Evolutionary conservation across 345 rosid genomes (phyloP), one percentile per base, ranked within the genome.

Genomic region (Eucalyptus regnans): DNA sequence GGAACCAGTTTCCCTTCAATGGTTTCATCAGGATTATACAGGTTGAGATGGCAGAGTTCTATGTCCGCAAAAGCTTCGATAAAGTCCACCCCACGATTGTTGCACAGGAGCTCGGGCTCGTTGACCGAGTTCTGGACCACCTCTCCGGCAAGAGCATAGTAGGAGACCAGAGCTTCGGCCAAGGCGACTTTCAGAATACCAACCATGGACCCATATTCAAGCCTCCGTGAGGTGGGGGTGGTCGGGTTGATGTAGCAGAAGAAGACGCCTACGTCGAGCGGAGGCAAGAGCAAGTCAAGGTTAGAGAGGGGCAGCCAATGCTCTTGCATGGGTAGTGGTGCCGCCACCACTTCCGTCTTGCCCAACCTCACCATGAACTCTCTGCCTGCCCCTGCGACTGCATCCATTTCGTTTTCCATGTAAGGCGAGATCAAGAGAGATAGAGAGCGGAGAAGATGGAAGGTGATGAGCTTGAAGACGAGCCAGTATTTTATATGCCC

Each of bases 271-370:
- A 96, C 94, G 33, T 95, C 89, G 22, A 96, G 4, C 1, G 96
- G 95, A 87, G 99, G 99, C 50, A 97, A 92, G 52, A 96, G 94
- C 90, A 97, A 90, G 94, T 97, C 99, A 8, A 97, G 95, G 94
- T 96, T 97, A 33, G 99, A 96, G 87, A 94, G 91, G 12, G 97
- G 99, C 58, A 97, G 93, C 98, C 99, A 94, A 71, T 95, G 98
- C 84, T 95, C 93, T 88, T 94, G 99, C 87, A 94, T 58, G 44
- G 99, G 98, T 9, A 95, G 92, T 86, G 88, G 92, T 13, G 99
- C 93, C 23, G 98, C 93, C 91, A 97, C 95, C 89, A 93, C 87
- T 84, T 95, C 96, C 87, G 87, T 91, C 93, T 89, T 93, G 68
- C 66, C 90, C 89, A 94, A 88, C 11, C 87, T 92, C 76, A 41